A percentile compares a stretch with the other conserved stretches of the same genome.
These are phyloP conservation scores for Lithocarpus polystachyus DNA, from an alignment of 306 rosid genomes.

Conservation along the genomic window DNA sequence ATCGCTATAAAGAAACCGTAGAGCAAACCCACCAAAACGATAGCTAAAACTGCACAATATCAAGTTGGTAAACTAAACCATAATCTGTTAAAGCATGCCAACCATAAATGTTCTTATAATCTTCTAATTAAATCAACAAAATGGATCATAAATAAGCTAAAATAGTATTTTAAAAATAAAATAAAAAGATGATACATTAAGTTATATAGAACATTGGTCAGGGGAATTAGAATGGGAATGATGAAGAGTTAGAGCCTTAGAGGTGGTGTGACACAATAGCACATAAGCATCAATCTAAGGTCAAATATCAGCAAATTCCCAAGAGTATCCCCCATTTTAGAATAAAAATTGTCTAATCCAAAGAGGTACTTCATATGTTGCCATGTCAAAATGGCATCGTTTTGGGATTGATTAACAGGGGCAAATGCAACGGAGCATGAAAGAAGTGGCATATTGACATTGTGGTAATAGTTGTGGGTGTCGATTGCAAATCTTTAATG, in stretches of 20 bases:
- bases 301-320: not conserved
- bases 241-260: not conserved
- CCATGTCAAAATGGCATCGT: too few species aligned
- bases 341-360: too few species aligned
- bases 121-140: conserved; percentile 6
- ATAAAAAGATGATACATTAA: conserved; percentile 7
- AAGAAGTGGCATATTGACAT: too few species aligned
- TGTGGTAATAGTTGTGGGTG: too few species aligned
- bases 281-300: not conserved
- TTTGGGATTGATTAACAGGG: too few species aligned
- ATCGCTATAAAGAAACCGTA: conserved; percentile 99
- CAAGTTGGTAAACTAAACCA: conserved; percentile 18
- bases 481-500: too few species aligned
- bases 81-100: conserved; percentile 21
- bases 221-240: not conserved
- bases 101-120: conserved; percentile 1
- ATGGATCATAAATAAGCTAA: conserved; percentile 3
- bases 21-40: conserved; percentile 93
- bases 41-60: conserved; percentile 77
- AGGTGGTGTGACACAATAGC: not conserved
- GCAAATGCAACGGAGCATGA: too few species aligned
- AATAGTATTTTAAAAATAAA: not conserved
- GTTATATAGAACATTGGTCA: not conserved
- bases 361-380: too few species aligned
- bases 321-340: not conserved